Evolutionary conservation across 208 protist genomes (phyloP).

Genomic region (Acanthamoeba castellanii): DNA sequence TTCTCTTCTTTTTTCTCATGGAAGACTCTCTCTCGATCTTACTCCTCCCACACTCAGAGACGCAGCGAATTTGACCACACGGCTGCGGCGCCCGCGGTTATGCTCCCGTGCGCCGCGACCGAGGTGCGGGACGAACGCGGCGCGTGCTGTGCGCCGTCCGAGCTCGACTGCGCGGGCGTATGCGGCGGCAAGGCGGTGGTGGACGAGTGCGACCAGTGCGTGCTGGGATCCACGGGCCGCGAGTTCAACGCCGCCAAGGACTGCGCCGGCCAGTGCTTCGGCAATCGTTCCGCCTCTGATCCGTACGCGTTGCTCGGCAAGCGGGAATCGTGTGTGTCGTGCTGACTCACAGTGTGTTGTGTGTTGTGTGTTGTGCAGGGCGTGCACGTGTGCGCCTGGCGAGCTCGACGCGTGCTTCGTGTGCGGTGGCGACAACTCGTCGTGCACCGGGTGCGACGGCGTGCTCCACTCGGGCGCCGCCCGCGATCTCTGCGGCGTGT

Average conservation of each 20-base stretch:
- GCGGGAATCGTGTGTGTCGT: no score
- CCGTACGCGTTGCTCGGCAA: no score
- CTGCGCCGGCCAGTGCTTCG: slow-evolving; percentile 21
- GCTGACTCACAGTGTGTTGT: no score
- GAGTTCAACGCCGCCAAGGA: not conserved
- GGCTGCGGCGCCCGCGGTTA: no score
- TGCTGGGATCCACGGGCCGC: not conserved
- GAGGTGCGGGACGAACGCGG: not conserved
- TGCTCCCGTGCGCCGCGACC: no score
- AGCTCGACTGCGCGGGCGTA: not conserved
- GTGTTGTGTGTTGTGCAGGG: not conserved
- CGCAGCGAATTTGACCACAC: no score
- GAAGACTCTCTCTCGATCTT: no score
- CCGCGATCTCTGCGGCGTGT: not conserved
- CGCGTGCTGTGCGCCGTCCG: not conserved
- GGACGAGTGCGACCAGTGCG: not conserved
- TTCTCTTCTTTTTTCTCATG: no score
- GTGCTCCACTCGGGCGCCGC: not conserved
- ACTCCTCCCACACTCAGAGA: no score
- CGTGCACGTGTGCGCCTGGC: not conserved
- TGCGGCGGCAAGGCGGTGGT: not conserved
- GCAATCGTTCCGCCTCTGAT: not conserved
- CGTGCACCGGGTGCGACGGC: slow-evolving; percentile 1
- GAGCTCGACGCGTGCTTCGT: slow-evolving; percentile 15
- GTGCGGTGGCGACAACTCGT: slow-evolving; percentile 29